These are phyloP conservation scores for Endogone sp. DNA, from an alignment of 192 early-diverging fungal species.

Conservation along the genomic window DNA sequence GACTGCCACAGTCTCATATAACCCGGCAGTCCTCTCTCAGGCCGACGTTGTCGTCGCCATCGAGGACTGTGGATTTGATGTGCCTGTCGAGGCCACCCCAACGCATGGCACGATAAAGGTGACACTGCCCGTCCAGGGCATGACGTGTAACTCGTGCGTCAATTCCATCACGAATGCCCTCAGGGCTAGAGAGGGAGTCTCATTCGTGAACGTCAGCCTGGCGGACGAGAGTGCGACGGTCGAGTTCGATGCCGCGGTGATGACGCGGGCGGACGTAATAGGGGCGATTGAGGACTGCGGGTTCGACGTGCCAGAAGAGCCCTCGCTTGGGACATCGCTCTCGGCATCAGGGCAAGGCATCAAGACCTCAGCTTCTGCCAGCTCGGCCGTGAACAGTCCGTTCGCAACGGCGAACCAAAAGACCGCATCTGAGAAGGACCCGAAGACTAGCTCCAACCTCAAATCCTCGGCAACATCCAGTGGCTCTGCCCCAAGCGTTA, in stretches of 20 bases:
- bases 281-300: slow-evolving; percentile 66
- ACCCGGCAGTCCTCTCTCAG: neutral
- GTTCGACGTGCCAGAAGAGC: slow-evolving; percentile 51
- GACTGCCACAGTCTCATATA: slow-evolving; percentile 25
- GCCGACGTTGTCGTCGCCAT: slow-evolving; percentile 51
- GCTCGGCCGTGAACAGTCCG: slow-evolving; percentile 4
- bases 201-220: slow-evolving; percentile 52
- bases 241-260: slow-evolving; percentile 37
- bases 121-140: slow-evolving; percentile 45
- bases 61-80: slow-evolving; percentile 63
- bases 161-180: slow-evolving; percentile 62
- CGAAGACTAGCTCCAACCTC: slow-evolving; percentile 7
- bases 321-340: too few relatives aligned
- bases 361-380: slow-evolving; percentile 1
- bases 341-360: too few relatives aligned
- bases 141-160: slow-evolving; percentile 85
- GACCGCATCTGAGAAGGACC: slow-evolving; percentile 6
- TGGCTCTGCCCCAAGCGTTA: neutral
- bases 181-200: slow-evolving; percentile 43
- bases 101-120: neutral
- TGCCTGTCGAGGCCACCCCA: slow-evolving; percentile 11
- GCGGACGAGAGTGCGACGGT: slow-evolving; percentile 37
- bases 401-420: neutral
- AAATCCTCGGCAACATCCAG: neutral
- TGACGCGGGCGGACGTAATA: slow-evolving; percentile 36